Base-by-base conservation (phyloP, 1,139 yeast genomes). In the Magnusiomyces ingens region DNA sequence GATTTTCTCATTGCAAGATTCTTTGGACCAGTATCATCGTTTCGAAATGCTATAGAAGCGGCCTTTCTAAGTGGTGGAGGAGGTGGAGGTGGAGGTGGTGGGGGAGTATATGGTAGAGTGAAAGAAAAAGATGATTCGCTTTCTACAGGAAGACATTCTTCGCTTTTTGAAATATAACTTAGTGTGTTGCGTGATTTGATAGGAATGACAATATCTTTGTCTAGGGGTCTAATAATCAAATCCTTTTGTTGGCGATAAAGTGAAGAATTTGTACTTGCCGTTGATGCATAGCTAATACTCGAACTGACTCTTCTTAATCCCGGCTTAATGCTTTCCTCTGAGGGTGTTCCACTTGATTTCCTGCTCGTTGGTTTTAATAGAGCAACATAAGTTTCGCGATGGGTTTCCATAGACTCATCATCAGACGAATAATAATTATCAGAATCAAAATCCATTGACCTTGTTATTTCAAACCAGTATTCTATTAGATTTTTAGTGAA, bases 401-500 rank as follows among this genome's bases (percentile, higher is more conserved):
- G 15, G 2, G 41, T 37, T 13, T 35, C 44, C 18, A 45, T 43
- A 17, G 40, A 42, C 19, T 49, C 53, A 21, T 41, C 49, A 26
- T 54, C 56, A 37, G 49, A 45, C 11, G 48, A 49, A 10, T 44
- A 44, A 41, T 45, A 44, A 32, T 50, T 52, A 18, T 52, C 47
- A 19, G 51, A 52, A 46, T 52, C 51, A 22, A 44, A 42, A 29
- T 50, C 47, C 1, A 48, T 12, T 5, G 36, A 36, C 26, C 43
- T 38, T 12, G 38, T 50, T 18, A 65, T 56, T 17, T 53, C 47
- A 1, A 59, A 56, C 71, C 71, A 67, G 50, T 55, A 52, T n/a
- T 66, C 70, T 38, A 68, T 54, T 29, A 69, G 54, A 26, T 62
- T 63, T 12, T 63, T 52, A 5, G 63, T 53, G 32, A 65, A 60